These are phyloP conservation scores for Tympanopsis confertula DNA, from an alignment of 2,329 filamentous ascomycete species.

Conservation along the genomic window DNA sequence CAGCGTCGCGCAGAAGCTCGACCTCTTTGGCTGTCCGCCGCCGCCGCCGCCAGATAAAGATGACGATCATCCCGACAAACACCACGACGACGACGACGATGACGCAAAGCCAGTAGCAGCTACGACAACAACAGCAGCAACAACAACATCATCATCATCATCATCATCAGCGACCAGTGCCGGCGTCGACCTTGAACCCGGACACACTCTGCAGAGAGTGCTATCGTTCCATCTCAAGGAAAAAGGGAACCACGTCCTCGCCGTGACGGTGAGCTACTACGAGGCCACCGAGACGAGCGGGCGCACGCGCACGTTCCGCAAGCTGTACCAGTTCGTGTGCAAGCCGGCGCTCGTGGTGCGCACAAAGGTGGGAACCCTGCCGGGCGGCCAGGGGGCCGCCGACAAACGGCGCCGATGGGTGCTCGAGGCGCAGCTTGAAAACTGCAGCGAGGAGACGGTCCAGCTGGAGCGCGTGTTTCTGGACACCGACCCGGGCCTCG, in stretches of 20 bases:
- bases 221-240: slow-evolving; percentile 83
- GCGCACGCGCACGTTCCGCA: slow-evolving; percentile 75
- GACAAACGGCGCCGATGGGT: slow-evolving; percentile 38
- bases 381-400: not conserved
- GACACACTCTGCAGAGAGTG: slow-evolving; percentile 67
- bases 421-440: slow-evolving; percentile 90
- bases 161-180: slow-evolving; percentile 1
- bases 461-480: slow-evolving; percentile 58
- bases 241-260: slow-evolving; percentile 85
- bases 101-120: slow-evolving; percentile 6
- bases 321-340: slow-evolving; percentile 92
- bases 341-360: slow-evolving; percentile 81
- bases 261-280: slow-evolving; percentile 87
- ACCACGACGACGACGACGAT: slow-evolving; percentile 4
- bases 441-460: slow-evolving; percentile 74
- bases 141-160: too few species aligned
- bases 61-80: slow-evolving; percentile 4
- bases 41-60: slow-evolving; percentile 5
- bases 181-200: slow-evolving; percentile 41
- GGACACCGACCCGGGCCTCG: slow-evolving; percentile 37
- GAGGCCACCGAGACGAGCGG: slow-evolving; percentile 65
- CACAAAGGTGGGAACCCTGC: slow-evolving; percentile 67
- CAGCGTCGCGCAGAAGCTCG: slow-evolving; percentile 47
- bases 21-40: slow-evolving; percentile 39
- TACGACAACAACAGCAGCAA: too few species aligned